phyloP scores from a whole-genome alignment of 805 yeast species.

The Hanseniaspora thailandica region DNA sequence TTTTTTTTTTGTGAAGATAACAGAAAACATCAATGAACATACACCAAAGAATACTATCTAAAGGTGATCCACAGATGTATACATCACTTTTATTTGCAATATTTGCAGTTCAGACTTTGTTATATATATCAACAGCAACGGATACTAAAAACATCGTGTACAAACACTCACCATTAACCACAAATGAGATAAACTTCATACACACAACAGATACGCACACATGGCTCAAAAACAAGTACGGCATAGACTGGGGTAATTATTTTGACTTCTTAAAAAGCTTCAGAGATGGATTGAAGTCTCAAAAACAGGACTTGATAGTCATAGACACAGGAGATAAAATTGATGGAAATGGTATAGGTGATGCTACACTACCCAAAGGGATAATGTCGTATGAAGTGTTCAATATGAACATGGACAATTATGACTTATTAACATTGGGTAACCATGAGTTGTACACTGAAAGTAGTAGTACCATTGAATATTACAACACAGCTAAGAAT shows the following conservation, averaged over 20 bases:
- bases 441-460: slow-evolving; percentile 78
- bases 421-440: slow-evolving; percentile 74
- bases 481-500: slow-evolving; percentile 42
- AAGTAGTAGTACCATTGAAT: slow-evolving; percentile 56
- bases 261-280: slow-evolving; percentile 52
- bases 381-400: slow-evolving; percentile 49
- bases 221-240: slow-evolving; percentile 71
- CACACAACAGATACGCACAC: slow-evolving; percentile 98
- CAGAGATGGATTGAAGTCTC: slow-evolving; percentile 32
- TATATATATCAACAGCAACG: not conserved
- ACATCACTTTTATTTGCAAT: not conserved
- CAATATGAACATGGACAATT: slow-evolving; percentile 39
- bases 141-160: not conserved
- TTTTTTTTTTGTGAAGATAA: not conserved
- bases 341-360: slow-evolving; percentile 87
- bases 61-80: not conserved
- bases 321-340: slow-evolving; percentile 89
- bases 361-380: slow-evolving; percentile 68
- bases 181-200: slow-evolving; percentile 71
- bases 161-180: slow-evolving; percentile 31
- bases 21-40: not conserved
- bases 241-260: slow-evolving; percentile 90
- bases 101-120: not conserved
- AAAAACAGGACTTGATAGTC: slow-evolving; percentile 49
- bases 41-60: not conserved